Evolutionary conservation across 2,329 filamentous ascomycete genomes (phyloP).

Genomic region (Hymenoscyphus salicellus): DNA sequence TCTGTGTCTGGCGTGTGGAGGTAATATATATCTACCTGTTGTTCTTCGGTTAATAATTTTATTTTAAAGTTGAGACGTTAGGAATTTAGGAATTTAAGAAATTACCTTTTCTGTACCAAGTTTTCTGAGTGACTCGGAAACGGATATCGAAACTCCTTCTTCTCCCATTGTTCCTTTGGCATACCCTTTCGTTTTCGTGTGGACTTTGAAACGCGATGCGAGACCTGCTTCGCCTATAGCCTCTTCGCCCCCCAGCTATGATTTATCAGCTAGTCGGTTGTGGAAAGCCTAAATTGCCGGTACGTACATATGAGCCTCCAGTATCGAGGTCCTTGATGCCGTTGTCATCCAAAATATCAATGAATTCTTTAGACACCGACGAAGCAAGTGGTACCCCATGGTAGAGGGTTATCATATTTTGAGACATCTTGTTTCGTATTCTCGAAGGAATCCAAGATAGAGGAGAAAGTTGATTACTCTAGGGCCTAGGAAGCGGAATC

Average conservation of each 20-base stretch:
- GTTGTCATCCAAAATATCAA: not conserved
- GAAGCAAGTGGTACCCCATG: not conserved
- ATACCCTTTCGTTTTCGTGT: slow-evolving; percentile 4
- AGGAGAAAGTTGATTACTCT: not conserved
- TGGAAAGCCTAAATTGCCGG: not conserved
- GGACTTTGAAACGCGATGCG: not conserved
- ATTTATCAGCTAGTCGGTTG: not conserved
- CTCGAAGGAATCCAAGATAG: not conserved
- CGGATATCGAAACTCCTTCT: not conserved
- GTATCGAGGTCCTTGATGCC: not conserved
- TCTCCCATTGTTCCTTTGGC: not conserved
- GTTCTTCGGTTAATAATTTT: not conserved
- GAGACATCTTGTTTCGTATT: not conserved
- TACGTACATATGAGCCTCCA: not conserved
- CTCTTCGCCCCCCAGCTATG: not conserved
- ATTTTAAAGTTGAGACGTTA: not conserved
- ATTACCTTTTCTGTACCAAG: not conserved
- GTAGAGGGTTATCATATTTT: not conserved
- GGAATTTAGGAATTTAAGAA: no score
- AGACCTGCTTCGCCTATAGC: not conserved
- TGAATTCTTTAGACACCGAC: not conserved
- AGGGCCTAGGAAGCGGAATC: not conserved
- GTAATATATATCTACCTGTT: not conserved
- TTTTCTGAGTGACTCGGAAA: not conserved
- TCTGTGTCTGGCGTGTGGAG: not conserved